phyloP scores from a whole-genome alignment of 2,329 filamentous ascomycete species.

The Pseudomassariella vexata region DNA sequence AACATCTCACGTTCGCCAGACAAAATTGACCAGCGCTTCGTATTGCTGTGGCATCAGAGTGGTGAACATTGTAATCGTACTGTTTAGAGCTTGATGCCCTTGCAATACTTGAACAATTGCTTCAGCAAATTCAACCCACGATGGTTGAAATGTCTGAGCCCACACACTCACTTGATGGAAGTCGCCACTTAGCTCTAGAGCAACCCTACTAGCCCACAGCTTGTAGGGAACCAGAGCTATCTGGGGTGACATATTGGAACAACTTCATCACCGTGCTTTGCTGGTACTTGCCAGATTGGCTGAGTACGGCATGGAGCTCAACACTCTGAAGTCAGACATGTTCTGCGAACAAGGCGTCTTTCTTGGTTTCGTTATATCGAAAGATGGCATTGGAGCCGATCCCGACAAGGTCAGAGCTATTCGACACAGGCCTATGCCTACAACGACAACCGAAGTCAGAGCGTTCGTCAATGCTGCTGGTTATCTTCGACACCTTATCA shows the following conservation, averaged over 20 bases:
- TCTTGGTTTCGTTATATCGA: neutral
- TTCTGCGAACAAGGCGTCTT: neutral
- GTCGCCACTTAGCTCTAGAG: too few relatives aligned
- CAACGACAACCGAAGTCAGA: neutral
- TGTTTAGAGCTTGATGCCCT: too few relatives aligned
- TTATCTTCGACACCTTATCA: neutral
- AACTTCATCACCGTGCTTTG: neutral
- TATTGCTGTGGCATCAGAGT: too few relatives aligned
- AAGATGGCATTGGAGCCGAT: neutral
- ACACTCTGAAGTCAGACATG: neutral
- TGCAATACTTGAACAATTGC: too few relatives aligned
- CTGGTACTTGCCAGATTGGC: neutral
- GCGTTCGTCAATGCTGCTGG: neutral
- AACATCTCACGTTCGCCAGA: too few relatives aligned
- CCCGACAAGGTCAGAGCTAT: neutral
- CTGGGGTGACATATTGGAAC: neutral
- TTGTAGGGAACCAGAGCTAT: neutral
- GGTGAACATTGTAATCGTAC: too few relatives aligned
- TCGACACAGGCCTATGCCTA: neutral
- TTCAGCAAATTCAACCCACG: too few relatives aligned
- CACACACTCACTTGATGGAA: too few relatives aligned
- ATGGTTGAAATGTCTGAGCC: too few relatives aligned
- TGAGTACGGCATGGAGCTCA: neutral
- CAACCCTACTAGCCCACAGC: too few relatives aligned
- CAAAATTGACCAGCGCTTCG: too few relatives aligned